phyloP scores from a whole-genome alignment of 305 asterid species.

The Lippia alba region DNA sequence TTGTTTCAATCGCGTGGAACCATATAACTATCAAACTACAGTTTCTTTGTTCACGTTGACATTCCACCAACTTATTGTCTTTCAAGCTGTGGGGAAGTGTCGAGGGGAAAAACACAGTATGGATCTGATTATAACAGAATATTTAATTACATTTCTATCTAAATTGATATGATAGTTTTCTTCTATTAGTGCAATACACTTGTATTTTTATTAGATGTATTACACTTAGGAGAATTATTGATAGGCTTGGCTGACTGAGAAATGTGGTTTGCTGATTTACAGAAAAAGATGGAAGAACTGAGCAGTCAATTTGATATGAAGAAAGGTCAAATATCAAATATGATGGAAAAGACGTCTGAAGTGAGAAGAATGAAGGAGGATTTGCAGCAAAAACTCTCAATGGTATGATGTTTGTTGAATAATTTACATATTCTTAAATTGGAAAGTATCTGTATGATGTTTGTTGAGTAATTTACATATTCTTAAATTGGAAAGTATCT shows the following conservation, averaged over 20 bases:
- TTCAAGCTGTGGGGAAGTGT: background rate
- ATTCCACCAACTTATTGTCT: background rate
- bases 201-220: background rate
- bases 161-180: background rate
- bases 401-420: conserved; percentile 52
- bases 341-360: conserved; percentile 78
- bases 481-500: conserved; percentile 17
- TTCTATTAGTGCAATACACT: background rate
- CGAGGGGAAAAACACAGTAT: background rate
- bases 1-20: background rate
- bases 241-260: conserved; percentile 32
- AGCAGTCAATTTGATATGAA: conserved; percentile 57
- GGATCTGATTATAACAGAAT: background rate
- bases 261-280: conserved; percentile 44
- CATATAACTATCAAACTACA: background rate
- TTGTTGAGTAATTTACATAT: conserved; percentile 24
- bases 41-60: background rate
- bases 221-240: conserved; percentile 6
- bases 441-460: conserved; percentile 33
- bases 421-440: conserved; percentile 20
- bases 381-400: conserved; percentile 57
- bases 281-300: conserved; percentile 70
- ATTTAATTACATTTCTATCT: background rate
- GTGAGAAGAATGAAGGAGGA: conserved; percentile 71
- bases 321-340: conserved; percentile 58